These are phyloP conservation scores for Wickerhamiella brachini DNA, from an alignment of 805 yeast species.

Conservation along the genomic window DNA sequence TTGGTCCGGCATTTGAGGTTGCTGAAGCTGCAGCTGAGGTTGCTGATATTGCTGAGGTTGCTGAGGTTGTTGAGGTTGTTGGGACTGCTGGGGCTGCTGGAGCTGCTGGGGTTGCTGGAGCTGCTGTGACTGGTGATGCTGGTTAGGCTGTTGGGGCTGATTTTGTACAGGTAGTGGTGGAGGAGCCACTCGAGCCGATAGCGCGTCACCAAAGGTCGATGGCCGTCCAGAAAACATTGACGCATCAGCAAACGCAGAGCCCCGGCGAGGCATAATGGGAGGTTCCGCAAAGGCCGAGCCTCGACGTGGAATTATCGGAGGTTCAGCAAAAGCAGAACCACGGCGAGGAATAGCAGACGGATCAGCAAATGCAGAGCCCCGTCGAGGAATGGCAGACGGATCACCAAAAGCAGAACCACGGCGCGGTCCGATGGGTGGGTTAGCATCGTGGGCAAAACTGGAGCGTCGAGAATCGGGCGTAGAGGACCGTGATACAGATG, in stretches of 20 bases:
- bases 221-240: not conserved
- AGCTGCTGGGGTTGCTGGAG: too few species aligned
- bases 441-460: not conserved
- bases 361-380: not conserved
- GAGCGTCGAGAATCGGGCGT: constrained; percentile 7
- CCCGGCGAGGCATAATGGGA: not conserved
- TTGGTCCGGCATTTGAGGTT: too few species aligned
- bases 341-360: not conserved
- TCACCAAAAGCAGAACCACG: not conserved
- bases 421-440: not conserved
- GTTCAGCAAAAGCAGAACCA: not conserved
- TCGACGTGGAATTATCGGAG: not conserved
- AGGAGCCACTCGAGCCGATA: not conserved
- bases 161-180: not conserved
- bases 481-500: not conserved
- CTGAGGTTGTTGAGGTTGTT: not conserved
- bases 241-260: not conserved
- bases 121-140: not conserved
- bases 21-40: not conserved
- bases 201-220: not conserved
- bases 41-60: not conserved
- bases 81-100: not conserved
- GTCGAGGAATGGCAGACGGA: not conserved
- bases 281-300: not conserved
- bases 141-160: not conserved